phyloP scores from a whole-genome alignment of 257 asterid species.

The Knoxia roxburghii region DNA sequence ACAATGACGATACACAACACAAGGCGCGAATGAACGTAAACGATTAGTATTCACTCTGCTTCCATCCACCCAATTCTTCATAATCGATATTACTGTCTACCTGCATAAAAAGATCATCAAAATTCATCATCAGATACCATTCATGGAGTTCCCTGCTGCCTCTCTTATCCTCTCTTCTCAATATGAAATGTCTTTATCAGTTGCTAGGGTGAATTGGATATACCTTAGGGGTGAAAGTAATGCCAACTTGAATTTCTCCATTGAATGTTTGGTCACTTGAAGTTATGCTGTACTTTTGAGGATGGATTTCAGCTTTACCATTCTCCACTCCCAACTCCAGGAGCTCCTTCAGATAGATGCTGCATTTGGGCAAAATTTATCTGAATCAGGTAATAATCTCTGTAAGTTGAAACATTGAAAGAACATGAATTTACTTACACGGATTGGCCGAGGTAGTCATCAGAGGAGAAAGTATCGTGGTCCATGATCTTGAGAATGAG shows the following conservation, averaged over 20 bases:
- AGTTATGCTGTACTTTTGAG: conserved; percentile 50
- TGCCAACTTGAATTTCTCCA: conserved; percentile 66
- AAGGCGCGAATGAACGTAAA: too few relatives aligned
- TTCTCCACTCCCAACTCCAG: conserved; percentile 48
- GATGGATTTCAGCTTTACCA: conserved; percentile 48
- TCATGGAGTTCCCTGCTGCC: too few relatives aligned
- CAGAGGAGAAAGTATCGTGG: conserved; percentile 37
- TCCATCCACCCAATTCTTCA: conserved; percentile 37
- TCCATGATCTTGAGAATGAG: conserved; percentile 56
- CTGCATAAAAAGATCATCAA: conserved; percentile 8
- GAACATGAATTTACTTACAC: conserved; percentile 23
- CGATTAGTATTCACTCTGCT: conserved; percentile 20
- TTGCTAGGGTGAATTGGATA: too few relatives aligned
- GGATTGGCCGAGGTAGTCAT: conserved; percentile 59
- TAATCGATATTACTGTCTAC: background rate
- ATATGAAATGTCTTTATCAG: too few relatives aligned
- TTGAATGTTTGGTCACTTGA: conserved; percentile 29
- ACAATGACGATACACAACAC: background rate
- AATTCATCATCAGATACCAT: background rate
- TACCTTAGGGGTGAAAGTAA: conserved; percentile 48
- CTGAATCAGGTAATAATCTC: background rate
- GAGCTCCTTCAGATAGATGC: conserved; percentile 59
- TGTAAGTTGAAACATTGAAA: background rate
- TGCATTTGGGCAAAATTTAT: conserved; percentile 17
- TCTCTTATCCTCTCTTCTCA: too few relatives aligned